These are phyloP conservation scores for Paratinospora sagittata DNA, from an alignment of 164 flowering plant genomes.

Conservation along the genomic window DNA sequence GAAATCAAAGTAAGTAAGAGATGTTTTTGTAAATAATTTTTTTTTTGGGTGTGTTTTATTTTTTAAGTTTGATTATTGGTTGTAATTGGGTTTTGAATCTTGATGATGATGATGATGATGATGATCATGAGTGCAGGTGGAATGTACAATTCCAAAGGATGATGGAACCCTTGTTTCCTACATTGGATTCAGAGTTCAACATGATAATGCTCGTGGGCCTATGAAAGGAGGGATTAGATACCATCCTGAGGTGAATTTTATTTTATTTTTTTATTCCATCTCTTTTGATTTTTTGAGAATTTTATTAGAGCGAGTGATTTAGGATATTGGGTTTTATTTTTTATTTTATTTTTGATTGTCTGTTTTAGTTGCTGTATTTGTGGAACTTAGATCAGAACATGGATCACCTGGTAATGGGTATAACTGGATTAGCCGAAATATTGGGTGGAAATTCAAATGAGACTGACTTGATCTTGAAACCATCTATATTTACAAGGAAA, in stretches of 20 bases:
- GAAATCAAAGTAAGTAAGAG: constrained; percentile 53
- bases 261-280: background rate
- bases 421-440: background rate
- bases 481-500: too few species aligned
- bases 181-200: constrained; percentile 85
- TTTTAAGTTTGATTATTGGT: background rate
- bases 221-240: constrained; percentile 98
- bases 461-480: too few species aligned
- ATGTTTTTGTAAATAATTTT: background rate
- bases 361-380: background rate
- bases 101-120: too few species aligned
- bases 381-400: background rate
- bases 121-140: constrained; percentile 47
- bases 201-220: constrained; percentile 92
- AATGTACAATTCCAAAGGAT: constrained; percentile 91
- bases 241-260: constrained; percentile 76
- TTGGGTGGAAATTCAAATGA: too few species aligned
- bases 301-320: background rate
- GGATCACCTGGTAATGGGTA: background rate
- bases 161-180: constrained; percentile 77
- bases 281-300: background rate
- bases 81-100: background rate
- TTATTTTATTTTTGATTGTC: background rate
- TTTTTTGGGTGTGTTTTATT: too few species aligned
- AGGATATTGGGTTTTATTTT: background rate